Percentiles rank a stretch among this genome's conserved stretches.
Conservation (phyloP, 305 asterid species). For the Fraxinus nigra region DNA sequence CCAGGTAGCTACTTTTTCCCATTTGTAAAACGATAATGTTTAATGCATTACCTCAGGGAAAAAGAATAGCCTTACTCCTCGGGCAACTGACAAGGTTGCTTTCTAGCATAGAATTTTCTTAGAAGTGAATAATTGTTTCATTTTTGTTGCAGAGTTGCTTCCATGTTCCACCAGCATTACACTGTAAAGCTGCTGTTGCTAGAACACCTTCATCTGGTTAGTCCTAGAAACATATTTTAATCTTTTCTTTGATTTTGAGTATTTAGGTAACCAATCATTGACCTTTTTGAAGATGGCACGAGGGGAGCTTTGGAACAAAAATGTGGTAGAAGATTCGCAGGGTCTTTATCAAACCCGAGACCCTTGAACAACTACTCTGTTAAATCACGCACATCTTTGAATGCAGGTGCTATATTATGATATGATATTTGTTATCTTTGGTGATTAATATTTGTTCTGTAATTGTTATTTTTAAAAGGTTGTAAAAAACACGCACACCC, state of each 20-base stretch:
- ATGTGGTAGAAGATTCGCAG: constrained; percentile 46
- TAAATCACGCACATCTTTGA: constrained; percentile 28
- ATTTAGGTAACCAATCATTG: not conserved
- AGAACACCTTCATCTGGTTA: constrained; percentile 80
- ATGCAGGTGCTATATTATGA: constrained; percentile 27
- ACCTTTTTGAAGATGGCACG: constrained; percentile 44
- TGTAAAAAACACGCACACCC: not conserved
- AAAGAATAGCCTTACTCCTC: not conserved
- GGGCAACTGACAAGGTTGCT: not conserved
- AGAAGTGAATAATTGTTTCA: constrained; percentile 6
- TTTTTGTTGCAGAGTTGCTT: constrained; percentile 49
- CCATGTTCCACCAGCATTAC: constrained; percentile 62
- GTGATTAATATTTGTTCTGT: not conserved
- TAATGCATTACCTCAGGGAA: not conserved
- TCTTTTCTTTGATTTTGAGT: not conserved
- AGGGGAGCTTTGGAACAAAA: constrained; percentile 51
- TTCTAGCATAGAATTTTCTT: not conserved
- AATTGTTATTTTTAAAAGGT: not conserved
- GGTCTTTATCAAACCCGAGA: constrained; percentile 27
- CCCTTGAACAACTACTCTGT: constrained; percentile 27
- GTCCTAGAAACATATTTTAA: constrained; percentile 13
- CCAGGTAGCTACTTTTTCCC: constrained; percentile 37
- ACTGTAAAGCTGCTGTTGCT: constrained; percentile 42
- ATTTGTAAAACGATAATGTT: not conserved
- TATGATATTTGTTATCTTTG: not conserved